These are phyloP conservation scores for Plantago major DNA, from an alignment of 257 asterid species.

Conservation along the genomic window DNA sequence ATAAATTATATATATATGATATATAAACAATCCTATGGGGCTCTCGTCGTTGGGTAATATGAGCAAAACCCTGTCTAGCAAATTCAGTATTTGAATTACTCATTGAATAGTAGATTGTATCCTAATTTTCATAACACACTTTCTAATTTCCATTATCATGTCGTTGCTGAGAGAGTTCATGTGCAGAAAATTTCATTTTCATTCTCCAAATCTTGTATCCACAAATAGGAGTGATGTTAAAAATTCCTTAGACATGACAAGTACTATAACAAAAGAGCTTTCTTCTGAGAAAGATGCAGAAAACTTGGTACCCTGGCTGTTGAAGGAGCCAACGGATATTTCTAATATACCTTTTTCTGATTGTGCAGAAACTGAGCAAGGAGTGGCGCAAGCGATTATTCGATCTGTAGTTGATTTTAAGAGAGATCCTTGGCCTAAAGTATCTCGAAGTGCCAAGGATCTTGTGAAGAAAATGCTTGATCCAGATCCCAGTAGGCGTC, in stretches of 20 bases:
- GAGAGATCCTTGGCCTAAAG: slow-evolving; percentile 73
- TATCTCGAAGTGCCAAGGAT: slow-evolving; percentile 60
- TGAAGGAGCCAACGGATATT: background rate
- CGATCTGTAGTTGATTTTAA: slow-evolving; percentile 59
- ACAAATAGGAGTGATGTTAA: too few relatives aligned
- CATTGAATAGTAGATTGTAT: background rate
- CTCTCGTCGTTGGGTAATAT: slow-evolving; percentile 1
- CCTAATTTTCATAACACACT: too few relatives aligned
- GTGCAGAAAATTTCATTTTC: too few relatives aligned
- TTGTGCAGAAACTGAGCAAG: slow-evolving; percentile 64
- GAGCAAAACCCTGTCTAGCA: background rate
- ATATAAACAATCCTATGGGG: background rate
- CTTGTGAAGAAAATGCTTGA: slow-evolving; percentile 76
- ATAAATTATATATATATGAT: too few relatives aligned
- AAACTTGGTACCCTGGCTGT: too few relatives aligned
- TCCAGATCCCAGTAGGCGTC: slow-evolving; percentile 54
- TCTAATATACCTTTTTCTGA: slow-evolving; percentile 16
- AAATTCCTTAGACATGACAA: too few relatives aligned
- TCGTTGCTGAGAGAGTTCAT: too few relatives aligned
- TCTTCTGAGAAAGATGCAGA: too few relatives aligned
- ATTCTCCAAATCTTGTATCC: too few relatives aligned
- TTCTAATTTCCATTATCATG: background rate
- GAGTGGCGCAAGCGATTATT: slow-evolving; percentile 74
- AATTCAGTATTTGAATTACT: background rate
- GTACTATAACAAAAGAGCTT: too few relatives aligned